Evolutionary conservation across 441 rosid genomes (phyloP).

Genomic region (Manihot esculenta): DNA sequence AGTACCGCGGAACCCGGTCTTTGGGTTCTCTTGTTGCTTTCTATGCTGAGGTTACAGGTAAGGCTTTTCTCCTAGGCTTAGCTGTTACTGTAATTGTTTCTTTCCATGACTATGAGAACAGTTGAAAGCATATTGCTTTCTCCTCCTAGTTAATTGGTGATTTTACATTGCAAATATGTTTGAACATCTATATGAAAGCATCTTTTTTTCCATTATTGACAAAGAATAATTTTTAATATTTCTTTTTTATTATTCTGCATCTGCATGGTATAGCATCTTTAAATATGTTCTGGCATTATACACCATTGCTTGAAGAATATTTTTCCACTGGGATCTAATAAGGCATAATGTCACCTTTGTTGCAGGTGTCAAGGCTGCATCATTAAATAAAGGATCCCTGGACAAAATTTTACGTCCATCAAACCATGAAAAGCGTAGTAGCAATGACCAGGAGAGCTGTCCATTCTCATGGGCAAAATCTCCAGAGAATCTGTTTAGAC

Average conservation of each 20-base stretch:
- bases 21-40: constrained; percentile 70
- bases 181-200: background rate
- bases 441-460: constrained; percentile 66
- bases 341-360: constrained; percentile 17
- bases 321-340: constrained; percentile 13
- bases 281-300: background rate
- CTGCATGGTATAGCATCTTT: background rate
- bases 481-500: constrained; percentile 77
- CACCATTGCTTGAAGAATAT: background rate
- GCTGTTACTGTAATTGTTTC: background rate
- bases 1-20: constrained; percentile 62
- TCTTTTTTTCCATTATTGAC: background rate
- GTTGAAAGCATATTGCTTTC: background rate
- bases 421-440: constrained; percentile 48
- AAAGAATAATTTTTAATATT: background rate
- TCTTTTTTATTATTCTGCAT: background rate
- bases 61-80: constrained; percentile 15
- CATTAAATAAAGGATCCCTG: constrained; percentile 40
- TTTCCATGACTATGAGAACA: background rate
- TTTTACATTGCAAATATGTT: background rate
- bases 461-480: constrained; percentile 97
- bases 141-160: background rate
- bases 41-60: constrained; percentile 73
- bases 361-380: constrained; percentile 56
- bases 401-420: constrained; percentile 41